Evolutionary conservation across 1,284 basidiomycete genomes (phyloP), one percentile per base, ranked within the genome.

Genomic region (Trametes versicolor): DNA sequence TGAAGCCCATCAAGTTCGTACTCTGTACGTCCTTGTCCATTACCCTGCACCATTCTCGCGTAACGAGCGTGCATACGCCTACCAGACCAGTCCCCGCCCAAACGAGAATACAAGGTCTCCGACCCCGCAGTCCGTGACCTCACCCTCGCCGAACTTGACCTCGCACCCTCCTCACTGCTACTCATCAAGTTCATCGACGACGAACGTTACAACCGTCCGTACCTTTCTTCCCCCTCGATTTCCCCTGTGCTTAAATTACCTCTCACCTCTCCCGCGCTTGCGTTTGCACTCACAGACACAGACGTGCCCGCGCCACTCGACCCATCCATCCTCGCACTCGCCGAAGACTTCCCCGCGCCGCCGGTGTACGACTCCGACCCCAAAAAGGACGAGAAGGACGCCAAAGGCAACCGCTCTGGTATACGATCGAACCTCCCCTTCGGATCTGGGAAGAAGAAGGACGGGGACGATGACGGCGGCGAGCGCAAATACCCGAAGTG

Each of bases 21-120:
- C 82, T 96, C 53, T 97, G 93, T 95, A 72, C 57, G 89, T 15
- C 15, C 62, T 37, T 43, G 17, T 48, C 17, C 37, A 34, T 25
- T 43, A 54, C 13, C 8, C 19, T 27, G 4, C 8, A 17, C 45
- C 0, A 15, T 15, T n/a, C 25, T 12, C 54, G n/a, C n/a, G 39
- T 25, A 17, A 47, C 41, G 21, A 58, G 4, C 47, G 27, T 12
- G 13, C 36, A 4, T 17, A 2, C 34, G 4, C 57, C 23, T 5
- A 23, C 15, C 32, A 70, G 93, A 93, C 77, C 92, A 95, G 67
- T 81, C 84, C 1, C 94, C 94, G 13, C 95, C 95, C 0, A 89
- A 88, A 71, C 87, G 89, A 37, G 95, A 97, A 63, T 83, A 95
- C 70, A 91, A 87, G 67, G 90, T 93, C 17, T 91, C 88, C 4